These are phyloP conservation scores for Panus rudis DNA, from an alignment of 768 basidiomycete species.

Conservation along the genomic window DNA sequence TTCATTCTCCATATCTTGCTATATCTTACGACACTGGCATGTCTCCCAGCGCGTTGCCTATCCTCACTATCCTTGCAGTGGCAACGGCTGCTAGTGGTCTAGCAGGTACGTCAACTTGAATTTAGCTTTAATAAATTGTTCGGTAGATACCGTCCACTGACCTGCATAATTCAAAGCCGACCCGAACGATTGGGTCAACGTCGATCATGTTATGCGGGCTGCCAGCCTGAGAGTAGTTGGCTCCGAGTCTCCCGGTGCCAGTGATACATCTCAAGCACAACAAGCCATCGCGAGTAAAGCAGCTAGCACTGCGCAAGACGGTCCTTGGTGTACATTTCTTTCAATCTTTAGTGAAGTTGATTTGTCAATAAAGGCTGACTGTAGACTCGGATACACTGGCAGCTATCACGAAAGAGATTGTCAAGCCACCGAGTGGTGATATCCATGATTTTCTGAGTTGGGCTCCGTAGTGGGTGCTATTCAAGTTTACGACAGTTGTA, in stretches of 20 bases:
- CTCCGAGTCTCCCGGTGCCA: slow-evolving; percentile 17
- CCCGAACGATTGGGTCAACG: slow-evolving; percentile 43
- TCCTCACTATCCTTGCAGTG: too few species aligned
- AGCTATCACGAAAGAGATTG: slow-evolving; percentile 31
- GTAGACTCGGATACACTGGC: slow-evolving; percentile 1
- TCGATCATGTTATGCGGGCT: slow-evolving; percentile 32
- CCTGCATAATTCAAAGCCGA: slow-evolving; percentile 36
- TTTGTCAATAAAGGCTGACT: too few species aligned
- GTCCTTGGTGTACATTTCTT: slow-evolving; percentile 31
- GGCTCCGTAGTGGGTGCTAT: slow-evolving; percentile 48
- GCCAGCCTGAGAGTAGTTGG: too few species aligned
- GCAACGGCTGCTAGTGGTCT: too few species aligned
- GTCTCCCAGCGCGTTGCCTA: too few species aligned
- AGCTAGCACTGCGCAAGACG: slow-evolving; percentile 28
- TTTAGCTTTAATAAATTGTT: too few species aligned
- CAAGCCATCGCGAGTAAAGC: slow-evolving; percentile 31
- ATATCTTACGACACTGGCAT: too few species aligned
- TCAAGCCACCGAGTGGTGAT: slow-evolving; percentile 32
- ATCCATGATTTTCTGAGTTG: slow-evolving; percentile 47
- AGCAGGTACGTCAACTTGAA: too few species aligned
- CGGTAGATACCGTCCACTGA: too few species aligned
- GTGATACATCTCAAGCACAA: slow-evolving; percentile 28
- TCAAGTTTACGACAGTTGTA: not conserved
- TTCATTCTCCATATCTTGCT: too few species aligned
- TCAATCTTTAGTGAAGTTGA: too few species aligned